Base-by-base conservation (phyloP, 768 basidiomycete genomes). In the Lepiota subincarnata region DNA sequence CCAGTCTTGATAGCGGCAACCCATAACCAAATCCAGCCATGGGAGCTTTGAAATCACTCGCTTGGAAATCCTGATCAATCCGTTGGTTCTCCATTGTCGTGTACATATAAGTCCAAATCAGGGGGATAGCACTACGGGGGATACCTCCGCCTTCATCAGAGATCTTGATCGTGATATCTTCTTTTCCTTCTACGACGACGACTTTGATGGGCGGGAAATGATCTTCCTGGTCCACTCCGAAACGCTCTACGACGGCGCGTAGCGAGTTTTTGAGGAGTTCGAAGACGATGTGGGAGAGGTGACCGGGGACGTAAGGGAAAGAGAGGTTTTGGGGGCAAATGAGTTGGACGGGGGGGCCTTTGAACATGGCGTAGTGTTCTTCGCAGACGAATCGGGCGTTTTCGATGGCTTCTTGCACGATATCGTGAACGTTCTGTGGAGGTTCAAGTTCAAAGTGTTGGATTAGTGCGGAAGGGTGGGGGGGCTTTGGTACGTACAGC, bases 91-190 rank as follows among this genome's bases (percentile, higher is more conserved):
- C 78, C 89, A 90, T 89, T 11, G 87, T 92, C 47, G 91, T 92
- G 61, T 92, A 92, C 92, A 97, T 96, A 68, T 94, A 98, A 54
- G 96, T 99, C 97, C 97, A 99, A 49, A 99, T 96, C 42, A 95
- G 78, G 6, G 94, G 92, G 13, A 98, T 87, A 0, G 92, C 91
- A 56, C 87, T 70, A 74, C 92, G 70, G 20, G 92, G 82, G 52
- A 98, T 98, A 0, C 96, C 94, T 0, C 96, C 96, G 2, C 96
- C 96, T 67, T 99, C 96, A 64, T 99, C 96, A 0, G 84, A 87
- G 56, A 99, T 97, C 80, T 99, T 99, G 79, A 99, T 92, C 2
- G 96, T 98, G 62, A 98, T 97, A 63, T 98, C 96, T 65, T 98
- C 96, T 58, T 86, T 90, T n/a, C 96, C 95, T 65, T 96, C 94